Evolutionary conservation across 2,329 filamentous ascomycete species (phyloP), one percentile per base, ranked within the genome.

Genomic region (Neofusicoccum kwambonambiense): DNA sequence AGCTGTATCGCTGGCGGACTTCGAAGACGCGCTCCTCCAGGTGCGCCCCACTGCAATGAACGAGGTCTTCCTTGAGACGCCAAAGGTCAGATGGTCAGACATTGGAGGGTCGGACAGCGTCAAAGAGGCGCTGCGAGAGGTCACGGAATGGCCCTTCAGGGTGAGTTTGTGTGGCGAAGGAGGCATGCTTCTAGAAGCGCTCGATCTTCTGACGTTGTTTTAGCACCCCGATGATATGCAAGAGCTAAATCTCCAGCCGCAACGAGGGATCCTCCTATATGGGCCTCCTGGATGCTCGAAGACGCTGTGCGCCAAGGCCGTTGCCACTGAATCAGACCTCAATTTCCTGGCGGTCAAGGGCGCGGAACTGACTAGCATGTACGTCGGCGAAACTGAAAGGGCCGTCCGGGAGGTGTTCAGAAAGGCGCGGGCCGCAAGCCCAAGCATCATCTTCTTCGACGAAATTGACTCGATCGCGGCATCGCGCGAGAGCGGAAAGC

Each of bases 321-420:
- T 96, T 70, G 94, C 94, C 15, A 96, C 92, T 6, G 93, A 96
- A 76, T 92, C 91, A 35, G 90, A 90, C 3, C 89, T 96, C 78
- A 97, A 97, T 76, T 97, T 97, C 82, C 89, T 97, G 74, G 90
- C 93, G 8, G 91, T 98, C 69, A 97, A 97, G 79, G 94, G 93
- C 31, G 92, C 92, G 41, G 94, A 97, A 77, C 86, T 97, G 12
- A 88, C 97, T 66, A 96, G 93, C 79, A 97, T 96, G 91, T 98
- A 97, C 77, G 93, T 98, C 17, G 94, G 94, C 67, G 94, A 98
- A 76, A 94, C 93, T 1, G 94, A 98, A 79, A 87, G 92, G 11
- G 89, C 90, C 7, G 86, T 97, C 47, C 88, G 94, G 42, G 90
- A 92, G 64, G 87, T 97, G 1, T 97, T 98, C 75, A 86, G 89